phyloP scores from a whole-genome alignment of 139 green algal genomes.

The Chlorella sp. region DNA sequence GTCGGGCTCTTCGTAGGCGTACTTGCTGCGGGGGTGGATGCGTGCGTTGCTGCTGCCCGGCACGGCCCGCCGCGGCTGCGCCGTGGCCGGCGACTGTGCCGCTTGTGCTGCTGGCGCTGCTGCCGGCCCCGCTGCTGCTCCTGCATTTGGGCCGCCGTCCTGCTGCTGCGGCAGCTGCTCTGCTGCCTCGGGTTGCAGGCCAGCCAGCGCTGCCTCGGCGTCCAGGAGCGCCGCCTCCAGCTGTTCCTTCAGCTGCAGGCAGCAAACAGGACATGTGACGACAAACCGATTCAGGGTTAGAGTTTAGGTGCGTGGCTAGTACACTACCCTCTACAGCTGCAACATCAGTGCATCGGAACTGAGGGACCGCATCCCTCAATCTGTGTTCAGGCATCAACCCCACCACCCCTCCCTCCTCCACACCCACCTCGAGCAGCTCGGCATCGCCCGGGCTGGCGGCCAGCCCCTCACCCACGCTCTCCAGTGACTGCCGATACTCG shows the following conservation, averaged over 20 bases:
- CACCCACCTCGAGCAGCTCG: slow-evolving; percentile 26
- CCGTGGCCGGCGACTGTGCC: neutral
- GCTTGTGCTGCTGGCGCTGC: neutral
- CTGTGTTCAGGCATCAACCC: too few species aligned
- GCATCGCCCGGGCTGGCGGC: slow-evolving; percentile 8
- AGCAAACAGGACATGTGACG: neutral
- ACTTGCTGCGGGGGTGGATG: slow-evolving; percentile 77
- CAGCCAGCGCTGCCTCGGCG: slow-evolving; percentile 16
- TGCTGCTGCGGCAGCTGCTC: neutral
- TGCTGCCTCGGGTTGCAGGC: neutral
- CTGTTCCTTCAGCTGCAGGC: slow-evolving; percentile 25
- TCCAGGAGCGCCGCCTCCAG: slow-evolving; percentile 36
- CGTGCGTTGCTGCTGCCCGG: slow-evolving; percentile 37
- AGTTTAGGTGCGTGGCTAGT: too few species aligned
- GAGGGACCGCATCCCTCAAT: too few species aligned
- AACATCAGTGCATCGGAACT: too few species aligned
- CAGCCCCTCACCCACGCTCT: slow-evolving; percentile 18
- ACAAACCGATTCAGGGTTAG: too few species aligned
- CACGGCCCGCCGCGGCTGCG: neutral
- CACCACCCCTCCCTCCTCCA: slow-evolving; percentile 7
- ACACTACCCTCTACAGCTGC: too few species aligned
- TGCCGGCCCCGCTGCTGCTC: neutral
- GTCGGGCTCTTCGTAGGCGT: slow-evolving; percentile 76
- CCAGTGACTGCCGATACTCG: neutral
- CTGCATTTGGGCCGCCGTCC: neutral